Conservation (phyloP, 1,284 basidiomycete genomes). For the Jaminaea rosea region DNA sequence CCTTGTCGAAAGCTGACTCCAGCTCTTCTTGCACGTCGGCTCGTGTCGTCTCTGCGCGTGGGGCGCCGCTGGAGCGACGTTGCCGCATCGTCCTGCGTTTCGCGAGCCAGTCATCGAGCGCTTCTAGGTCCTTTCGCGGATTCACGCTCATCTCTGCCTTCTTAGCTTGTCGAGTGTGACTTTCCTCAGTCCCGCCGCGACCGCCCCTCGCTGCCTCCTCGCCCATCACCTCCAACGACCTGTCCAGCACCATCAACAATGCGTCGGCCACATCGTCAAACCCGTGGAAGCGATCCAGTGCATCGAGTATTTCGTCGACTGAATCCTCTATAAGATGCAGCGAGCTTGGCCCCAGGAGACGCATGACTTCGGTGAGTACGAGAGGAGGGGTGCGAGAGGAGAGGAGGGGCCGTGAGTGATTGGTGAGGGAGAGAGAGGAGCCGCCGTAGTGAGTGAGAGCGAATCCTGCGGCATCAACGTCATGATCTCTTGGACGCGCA, state of each 20-base stretch:
- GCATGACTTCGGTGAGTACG: conserved; percentile 42
- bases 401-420: conserved; percentile 12
- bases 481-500: conserved; percentile 7
- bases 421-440: not conserved
- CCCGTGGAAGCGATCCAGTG: conserved; percentile 39
- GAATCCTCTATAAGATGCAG: conserved; percentile 42
- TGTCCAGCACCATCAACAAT: conserved; percentile 32
- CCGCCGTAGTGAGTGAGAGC: not conserved
- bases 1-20: not conserved
- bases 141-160: not conserved
- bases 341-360: conserved; percentile 33
- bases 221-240: conserved; percentile 24
- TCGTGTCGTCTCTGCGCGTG: not conserved
- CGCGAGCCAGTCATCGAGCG: conserved; percentile 8
- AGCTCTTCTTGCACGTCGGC: not conserved
- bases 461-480: not conserved
- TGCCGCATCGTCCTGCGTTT: not conserved
- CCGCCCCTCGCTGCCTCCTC: conserved; percentile 10
- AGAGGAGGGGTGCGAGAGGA: conserved; percentile 37
- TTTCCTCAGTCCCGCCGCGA: not conserved
- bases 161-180: not conserved
- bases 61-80: not conserved
- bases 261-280: conserved; percentile 28
- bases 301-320: conserved; percentile 43
- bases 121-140: conserved; percentile 5